Base-by-base conservation (phyloP, 2,329 filamentous ascomycete genomes). In the Colletotrichum simmondsii region DNA sequence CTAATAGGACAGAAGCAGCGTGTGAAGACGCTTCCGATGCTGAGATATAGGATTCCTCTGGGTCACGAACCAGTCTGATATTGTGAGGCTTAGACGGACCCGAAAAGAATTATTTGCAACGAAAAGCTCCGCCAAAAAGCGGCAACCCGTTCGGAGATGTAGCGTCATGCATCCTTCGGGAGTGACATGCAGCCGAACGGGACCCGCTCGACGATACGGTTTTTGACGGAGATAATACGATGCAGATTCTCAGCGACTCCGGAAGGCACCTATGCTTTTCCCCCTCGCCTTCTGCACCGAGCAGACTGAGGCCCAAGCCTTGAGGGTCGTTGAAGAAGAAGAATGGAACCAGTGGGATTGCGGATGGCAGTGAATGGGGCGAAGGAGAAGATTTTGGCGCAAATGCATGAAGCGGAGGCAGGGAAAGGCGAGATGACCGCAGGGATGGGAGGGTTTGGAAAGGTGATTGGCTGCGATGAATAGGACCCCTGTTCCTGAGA, bases 341-440 rank as follows among this genome's bases (percentile, higher is more conserved):
- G 49, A 62, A 68, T 68, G 69, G 58, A 59, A 42, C 59, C 46
- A 57, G 54, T 30, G 54, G 65, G 59, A 65, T 72, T 70, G 60
- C 59, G 54, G 28, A 61, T 61, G 66, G 59, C 24, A 26, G 19
- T 37, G 42, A 57, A 72, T n/a, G 66, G 60, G 24, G 60, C 60
- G 24, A 54, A 68, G 58, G 57, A 70, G 66, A 57, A 56, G 70
- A 65, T 70, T 70, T 70, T 52, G 70, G 49, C 67, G 61, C 28
- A 46, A 19, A 49, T 72, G 59, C 70, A 72, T 61, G 56, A 70
- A 72, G 70, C 60, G 69, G 60, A 70, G 70, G 56, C 70, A 72
- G 60, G 70, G 66, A 70, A 65, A 19, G 22, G 19, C 70, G 66
- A 66, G 70, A 72, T 70, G 66, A 60, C 60, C 70, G 66, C 66